These are phyloP conservation scores for Moesziomyces sp. DNA, from an alignment of 1,284 basidiomycete species.

Conservation along the genomic window DNA sequence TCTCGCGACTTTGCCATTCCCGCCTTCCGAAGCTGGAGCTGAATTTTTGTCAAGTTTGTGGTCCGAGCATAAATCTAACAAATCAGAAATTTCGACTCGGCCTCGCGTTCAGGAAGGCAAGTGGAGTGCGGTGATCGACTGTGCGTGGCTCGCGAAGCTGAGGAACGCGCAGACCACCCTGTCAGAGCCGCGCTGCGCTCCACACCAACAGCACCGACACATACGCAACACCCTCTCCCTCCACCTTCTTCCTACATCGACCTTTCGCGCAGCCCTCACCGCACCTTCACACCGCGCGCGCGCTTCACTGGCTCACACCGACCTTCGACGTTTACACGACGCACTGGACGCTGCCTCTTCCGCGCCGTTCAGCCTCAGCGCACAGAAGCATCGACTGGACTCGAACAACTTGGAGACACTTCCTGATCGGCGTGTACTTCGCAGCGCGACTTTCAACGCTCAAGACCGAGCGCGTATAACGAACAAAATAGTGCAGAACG, in stretches of 20 bases:
- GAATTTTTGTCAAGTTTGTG: neutral
- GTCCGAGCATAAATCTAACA: too few relatives aligned
- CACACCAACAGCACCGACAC: constrained; percentile 7
- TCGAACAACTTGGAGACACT: too few relatives aligned
- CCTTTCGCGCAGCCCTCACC: too few relatives aligned
- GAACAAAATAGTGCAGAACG: neutral
- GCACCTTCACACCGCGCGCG: too few relatives aligned
- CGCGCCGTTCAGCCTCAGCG: too few relatives aligned
- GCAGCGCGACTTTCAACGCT: neutral
- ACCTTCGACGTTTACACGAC: too few relatives aligned
- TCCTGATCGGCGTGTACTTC: too few relatives aligned
- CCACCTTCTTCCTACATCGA: neutral
- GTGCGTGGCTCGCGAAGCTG: constrained; percentile 2
- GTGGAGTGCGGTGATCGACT: constrained; percentile 28
- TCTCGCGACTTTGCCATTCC: neutral
- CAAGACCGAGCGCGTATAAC: too few relatives aligned
- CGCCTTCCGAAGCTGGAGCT: neutral
- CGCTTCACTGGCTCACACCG: too few relatives aligned
- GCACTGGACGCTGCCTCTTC: too few relatives aligned
- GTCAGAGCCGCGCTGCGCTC: neutral
- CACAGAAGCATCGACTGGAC: too few relatives aligned
- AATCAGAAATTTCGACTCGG: neutral
- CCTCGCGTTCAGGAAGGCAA: neutral
- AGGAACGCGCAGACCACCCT: constrained; percentile 33
- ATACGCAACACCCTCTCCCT: constrained; percentile 1